Conservation (phyloP, 371 early-diverging fungal genomes). For the Mucor indicus region DNA sequence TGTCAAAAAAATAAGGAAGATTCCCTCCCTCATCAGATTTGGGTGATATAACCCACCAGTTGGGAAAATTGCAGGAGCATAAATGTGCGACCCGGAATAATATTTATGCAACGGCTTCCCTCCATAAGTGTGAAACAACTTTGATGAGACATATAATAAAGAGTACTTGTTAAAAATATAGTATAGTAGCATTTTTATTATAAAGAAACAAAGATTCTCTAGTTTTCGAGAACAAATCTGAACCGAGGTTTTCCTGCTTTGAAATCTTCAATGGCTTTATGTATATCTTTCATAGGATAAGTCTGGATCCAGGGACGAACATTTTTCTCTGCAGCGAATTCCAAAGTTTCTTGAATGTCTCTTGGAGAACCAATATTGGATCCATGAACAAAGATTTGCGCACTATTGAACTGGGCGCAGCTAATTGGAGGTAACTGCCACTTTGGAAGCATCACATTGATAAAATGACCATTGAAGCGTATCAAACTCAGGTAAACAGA, state of each 20-base stretch:
- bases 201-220: no score
- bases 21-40: no score
- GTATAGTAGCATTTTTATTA: no score
- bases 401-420: conserved; percentile 13
- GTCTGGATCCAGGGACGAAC: conserved; percentile 62
- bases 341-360: conserved; percentile 56
- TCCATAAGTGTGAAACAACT: no score
- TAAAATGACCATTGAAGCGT: conserved; percentile 32
- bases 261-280: conserved; percentile 56
- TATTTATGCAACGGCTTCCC: no score
- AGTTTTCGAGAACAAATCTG: conserved; percentile 57
- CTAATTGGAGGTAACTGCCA: conserved; percentile 28
- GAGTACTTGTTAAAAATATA: no score
- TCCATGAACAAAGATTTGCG: conserved; percentile 53
- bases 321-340: conserved; percentile 61
- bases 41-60: no score
- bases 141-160: no score
- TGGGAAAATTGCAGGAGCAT: no score
- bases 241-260: conserved; percentile 59
- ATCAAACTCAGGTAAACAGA: background rate
- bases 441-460: conserved; percentile 65
- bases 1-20: no score
- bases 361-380: conserved; percentile 62
- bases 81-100: no score
- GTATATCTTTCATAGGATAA: conserved; percentile 55